Evolutionary conservation across 1,284 basidiomycete species (phyloP).

Genomic region (Apiotrichum gamsii): DNA sequence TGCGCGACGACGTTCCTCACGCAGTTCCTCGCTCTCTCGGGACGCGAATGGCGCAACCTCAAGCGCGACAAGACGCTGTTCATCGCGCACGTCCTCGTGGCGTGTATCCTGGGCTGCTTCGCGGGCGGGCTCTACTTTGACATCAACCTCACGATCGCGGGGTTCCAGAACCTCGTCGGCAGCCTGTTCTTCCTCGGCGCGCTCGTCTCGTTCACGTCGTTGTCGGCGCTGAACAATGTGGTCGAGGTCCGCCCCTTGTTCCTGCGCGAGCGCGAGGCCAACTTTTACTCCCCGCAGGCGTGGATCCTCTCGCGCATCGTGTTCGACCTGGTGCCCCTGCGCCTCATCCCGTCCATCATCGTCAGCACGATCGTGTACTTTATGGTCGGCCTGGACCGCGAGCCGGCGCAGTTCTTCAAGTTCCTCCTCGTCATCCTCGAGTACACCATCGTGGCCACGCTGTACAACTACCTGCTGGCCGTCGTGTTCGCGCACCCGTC

Average conservation of each 20-base stretch:
- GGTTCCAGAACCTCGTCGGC: constrained; percentile 84
- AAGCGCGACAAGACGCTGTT: constrained; percentile 72
- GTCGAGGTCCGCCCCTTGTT: constrained; percentile 74
- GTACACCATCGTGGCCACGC: constrained; percentile 71
- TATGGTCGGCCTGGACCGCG: constrained; percentile 73
- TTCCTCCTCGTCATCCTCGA: constrained; percentile 69
- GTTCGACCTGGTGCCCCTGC: constrained; percentile 94
- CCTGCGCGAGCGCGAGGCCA: constrained; percentile 67
- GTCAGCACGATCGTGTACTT: constrained; percentile 94
- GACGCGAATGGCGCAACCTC: constrained; percentile 75
- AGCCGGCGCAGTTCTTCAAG: constrained; percentile 70
- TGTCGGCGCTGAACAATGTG: constrained; percentile 80
- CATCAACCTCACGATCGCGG: constrained; percentile 73
- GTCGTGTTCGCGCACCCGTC: constrained; percentile 74
- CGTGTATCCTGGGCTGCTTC: constrained; percentile 70
- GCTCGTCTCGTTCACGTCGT: constrained; percentile 75
- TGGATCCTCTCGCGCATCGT: constrained; percentile 88
- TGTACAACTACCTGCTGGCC: constrained; percentile 87
- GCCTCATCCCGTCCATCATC: constrained; percentile 86
- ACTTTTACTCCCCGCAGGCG: constrained; percentile 58
- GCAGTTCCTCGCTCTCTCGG: constrained; percentile 69
- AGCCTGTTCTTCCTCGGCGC: constrained; percentile 84
- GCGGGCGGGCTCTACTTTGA: constrained; percentile 75
- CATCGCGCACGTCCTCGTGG: constrained; percentile 64
- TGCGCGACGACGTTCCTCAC: constrained; percentile 68